These are phyloP conservation scores for Neurospora sp. DNA, from an alignment of 495 filamentous ascomycete species.

Conservation along the genomic window DNA sequence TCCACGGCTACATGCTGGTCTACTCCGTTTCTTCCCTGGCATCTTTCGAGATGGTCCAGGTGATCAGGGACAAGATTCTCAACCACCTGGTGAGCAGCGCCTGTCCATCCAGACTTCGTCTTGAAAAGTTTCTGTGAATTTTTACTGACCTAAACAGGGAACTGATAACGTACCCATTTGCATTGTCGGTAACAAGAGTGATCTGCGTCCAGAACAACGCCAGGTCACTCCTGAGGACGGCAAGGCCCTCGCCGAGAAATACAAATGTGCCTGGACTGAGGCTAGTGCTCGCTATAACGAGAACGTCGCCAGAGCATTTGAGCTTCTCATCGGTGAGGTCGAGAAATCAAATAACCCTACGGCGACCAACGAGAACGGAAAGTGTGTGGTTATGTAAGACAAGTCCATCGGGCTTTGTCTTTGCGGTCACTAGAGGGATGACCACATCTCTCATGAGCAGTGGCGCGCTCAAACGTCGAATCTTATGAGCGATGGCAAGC, in stretches of 20 bases:
- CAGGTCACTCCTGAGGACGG: slow-evolving; percentile 84
- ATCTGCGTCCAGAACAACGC: slow-evolving; percentile 84
- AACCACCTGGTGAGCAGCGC: slow-evolving; percentile 71
- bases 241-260: slow-evolving; percentile 66
- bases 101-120: neutral
- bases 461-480: neutral
- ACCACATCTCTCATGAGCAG: neutral
- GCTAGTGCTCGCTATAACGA: slow-evolving; percentile 87
- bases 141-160: slow-evolving; percentile 45
- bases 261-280: slow-evolving; percentile 90
- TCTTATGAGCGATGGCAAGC: neutral
- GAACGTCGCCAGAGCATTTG: slow-evolving; percentile 88
- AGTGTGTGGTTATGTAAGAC: slow-evolving; percentile 73
- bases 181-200: slow-evolving; percentile 94
- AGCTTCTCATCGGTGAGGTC: slow-evolving; percentile 87
- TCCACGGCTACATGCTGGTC: slow-evolving; percentile 97
- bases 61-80: slow-evolving; percentile 93
- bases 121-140: neutral
- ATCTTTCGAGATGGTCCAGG: slow-evolving; percentile 92
- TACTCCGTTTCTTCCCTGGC: slow-evolving; percentile 89
- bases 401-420: neutral
- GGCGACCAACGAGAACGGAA: slow-evolving; percentile 66
- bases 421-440: neutral
- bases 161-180: slow-evolving; percentile 86
- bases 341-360: slow-evolving; percentile 90